Conservation (phyloP, 164 flowering plant genomes). For the Dillenia turbinata region DNA sequence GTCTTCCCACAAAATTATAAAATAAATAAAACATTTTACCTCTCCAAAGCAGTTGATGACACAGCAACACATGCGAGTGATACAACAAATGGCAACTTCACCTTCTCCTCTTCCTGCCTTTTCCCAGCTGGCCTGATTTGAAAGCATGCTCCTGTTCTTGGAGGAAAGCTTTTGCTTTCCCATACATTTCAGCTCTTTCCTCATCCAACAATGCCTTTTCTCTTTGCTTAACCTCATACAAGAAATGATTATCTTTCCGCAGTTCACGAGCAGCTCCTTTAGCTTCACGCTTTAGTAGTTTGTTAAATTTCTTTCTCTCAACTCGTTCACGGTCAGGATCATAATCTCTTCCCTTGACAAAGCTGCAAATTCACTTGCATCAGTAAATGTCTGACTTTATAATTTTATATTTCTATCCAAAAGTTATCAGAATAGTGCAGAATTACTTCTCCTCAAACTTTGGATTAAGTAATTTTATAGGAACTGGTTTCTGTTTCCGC, state of each 20-base stretch:
- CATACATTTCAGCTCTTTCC: conserved; percentile 71
- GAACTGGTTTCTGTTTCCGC: conserved; percentile 76
- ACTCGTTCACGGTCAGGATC: conserved; percentile 91
- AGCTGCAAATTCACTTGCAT: conserved; percentile 46
- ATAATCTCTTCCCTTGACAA: conserved; percentile 96
- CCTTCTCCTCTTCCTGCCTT: conserved; percentile 66
- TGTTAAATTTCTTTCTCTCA: conserved; percentile 68
- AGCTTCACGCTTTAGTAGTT: conserved; percentile 50
- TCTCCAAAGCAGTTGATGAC: no score
- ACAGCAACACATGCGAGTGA: not conserved
- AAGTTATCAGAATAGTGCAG: not conserved
- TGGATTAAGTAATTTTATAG: conserved; percentile 62
- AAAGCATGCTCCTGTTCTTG: conserved; percentile 94
- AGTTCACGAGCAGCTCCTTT: conserved; percentile 88
- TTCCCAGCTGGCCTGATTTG: conserved; percentile 92
- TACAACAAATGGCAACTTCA: conserved; percentile 16
- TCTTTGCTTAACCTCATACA: conserved; percentile 56
- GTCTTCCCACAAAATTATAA: no score
- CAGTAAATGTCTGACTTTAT: conserved; percentile 1
- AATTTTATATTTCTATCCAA: not conserved
- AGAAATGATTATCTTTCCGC: conserved; percentile 78
- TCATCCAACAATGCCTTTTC: conserved; percentile 42
- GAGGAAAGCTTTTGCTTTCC: conserved; percentile 68
- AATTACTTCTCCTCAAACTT: conserved; percentile 88
- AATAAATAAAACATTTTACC: no score